Evolutionary conservation across 805 yeast genomes (phyloP).

Genomic region (Yarrowia bubula): DNA sequence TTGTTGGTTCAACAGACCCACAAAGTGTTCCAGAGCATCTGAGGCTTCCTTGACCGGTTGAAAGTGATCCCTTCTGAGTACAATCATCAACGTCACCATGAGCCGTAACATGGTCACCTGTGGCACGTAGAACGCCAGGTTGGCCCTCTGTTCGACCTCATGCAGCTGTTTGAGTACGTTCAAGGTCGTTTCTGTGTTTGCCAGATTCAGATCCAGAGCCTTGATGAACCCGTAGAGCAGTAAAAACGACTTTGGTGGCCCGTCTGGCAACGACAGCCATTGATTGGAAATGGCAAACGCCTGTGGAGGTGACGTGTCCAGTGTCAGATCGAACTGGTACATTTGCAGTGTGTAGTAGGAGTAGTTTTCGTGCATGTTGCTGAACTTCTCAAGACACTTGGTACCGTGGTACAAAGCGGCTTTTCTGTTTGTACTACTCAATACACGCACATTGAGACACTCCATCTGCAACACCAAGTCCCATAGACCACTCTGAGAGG

Average conservation of each 20-base stretch:
- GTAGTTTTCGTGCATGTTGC: conserved; percentile 20
- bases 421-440: neutral
- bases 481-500: conserved; percentile 12
- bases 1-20: neutral
- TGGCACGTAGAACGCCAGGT: conserved; percentile 5
- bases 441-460: conserved; percentile 23
- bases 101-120: conserved; percentile 15
- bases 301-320: neutral
- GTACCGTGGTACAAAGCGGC: conserved; percentile 13
- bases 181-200: neutral
- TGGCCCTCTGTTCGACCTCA: neutral
- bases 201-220: neutral
- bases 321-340: conserved; percentile 12
- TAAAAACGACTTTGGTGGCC: conserved; percentile 13
- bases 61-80: neutral
- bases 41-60: conserved; percentile 1
- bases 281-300: conserved; percentile 6
- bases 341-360: conserved; percentile 1
- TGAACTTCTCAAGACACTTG: neutral
- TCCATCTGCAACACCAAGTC: conserved; percentile 24
- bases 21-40: neutral
- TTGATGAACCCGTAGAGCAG: conserved; percentile 2
- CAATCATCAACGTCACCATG: neutral
- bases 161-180: neutral
- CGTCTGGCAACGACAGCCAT: conserved; percentile 10